Conservation (phyloP, 352 stramenopile genomes). For the Blastocystis sp. region DNA sequence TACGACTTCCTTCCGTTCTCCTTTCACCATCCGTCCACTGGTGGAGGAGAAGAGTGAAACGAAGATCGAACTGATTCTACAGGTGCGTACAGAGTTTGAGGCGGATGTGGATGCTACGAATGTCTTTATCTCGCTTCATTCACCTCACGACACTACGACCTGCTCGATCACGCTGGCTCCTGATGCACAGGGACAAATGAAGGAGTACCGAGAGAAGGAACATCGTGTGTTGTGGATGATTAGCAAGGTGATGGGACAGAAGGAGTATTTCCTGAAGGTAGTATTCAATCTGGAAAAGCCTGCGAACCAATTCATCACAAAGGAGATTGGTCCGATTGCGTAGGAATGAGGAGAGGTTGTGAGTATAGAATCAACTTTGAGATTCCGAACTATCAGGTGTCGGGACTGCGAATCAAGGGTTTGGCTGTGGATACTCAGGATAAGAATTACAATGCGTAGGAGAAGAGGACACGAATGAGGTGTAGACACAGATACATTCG, state of each 20-base stretch:
- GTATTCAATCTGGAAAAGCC: constrained; percentile 73
- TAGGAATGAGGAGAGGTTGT: background rate
- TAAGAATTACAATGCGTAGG: constrained; percentile 85
- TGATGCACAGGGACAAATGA: constrained; percentile 70
- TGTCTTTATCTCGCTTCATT: constrained; percentile 61
- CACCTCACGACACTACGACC: constrained; percentile 57
- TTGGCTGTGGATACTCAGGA: constrained; percentile 90
- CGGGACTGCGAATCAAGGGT: constrained; percentile 91
- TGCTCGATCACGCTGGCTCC: constrained; percentile 65
- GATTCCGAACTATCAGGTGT: constrained; percentile 99
- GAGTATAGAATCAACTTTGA: constrained; percentile 86
- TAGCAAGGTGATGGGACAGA: constrained; percentile 87
- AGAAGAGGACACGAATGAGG: constrained; percentile 66
- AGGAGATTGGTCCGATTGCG: constrained; percentile 33
- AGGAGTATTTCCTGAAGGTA: constrained; percentile 85
- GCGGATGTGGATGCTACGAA: constrained; percentile 61
- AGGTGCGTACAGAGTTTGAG: constrained; percentile 69
- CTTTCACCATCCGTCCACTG: constrained; percentile 91
- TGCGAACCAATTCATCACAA: constrained; percentile 24
- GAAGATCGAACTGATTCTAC: constrained; percentile 67
- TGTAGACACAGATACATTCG: constrained; percentile 94
- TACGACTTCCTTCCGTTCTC: constrained; percentile 87
- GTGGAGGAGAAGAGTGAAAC: constrained; percentile 84
- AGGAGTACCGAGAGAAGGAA: constrained; percentile 87
- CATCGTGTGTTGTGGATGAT: constrained; percentile 89